Conservation (phyloP, 371 early-diverging fungal genomes). For the Batkoa obscura region DNA sequence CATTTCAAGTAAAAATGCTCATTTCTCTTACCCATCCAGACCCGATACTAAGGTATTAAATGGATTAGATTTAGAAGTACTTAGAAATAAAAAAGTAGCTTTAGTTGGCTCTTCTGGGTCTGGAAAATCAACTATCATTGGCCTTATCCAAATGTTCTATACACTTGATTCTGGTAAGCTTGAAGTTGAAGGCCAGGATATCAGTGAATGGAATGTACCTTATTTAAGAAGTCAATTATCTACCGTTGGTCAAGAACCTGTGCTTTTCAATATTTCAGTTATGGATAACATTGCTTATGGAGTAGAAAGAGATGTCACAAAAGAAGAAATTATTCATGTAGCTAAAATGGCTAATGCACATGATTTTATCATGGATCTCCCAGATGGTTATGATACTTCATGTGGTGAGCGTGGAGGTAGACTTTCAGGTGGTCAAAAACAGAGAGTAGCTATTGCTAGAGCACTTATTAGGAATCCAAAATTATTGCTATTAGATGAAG, state of each 20-base stretch:
- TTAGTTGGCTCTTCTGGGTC: constrained; percentile 45
- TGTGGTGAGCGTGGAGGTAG: constrained; percentile 68
- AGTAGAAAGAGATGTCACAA: constrained; percentile 13
- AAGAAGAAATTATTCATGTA: constrained; percentile 22
- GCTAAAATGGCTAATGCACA: constrained; percentile 31
- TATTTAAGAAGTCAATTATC: constrained; percentile 26
- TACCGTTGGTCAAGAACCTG: constrained; percentile 70
- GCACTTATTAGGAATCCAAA: constrained; percentile 49
- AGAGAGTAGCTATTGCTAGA: constrained; percentile 36
- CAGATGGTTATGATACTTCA: constrained; percentile 53
- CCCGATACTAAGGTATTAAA: constrained; percentile 36
- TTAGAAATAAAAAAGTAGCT: constrained; percentile 20
- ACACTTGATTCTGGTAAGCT: neutral
- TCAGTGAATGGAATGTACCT: constrained; percentile 31
- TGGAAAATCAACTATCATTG: constrained; percentile 41
- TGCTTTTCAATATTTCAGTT: constrained; percentile 51
- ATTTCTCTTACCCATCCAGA: constrained; percentile 51
- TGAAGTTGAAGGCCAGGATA: neutral
- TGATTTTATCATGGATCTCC: constrained; percentile 46
- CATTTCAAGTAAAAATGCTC: constrained; percentile 47
- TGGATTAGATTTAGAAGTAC: constrained; percentile 23
- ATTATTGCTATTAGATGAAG: constrained; percentile 70
- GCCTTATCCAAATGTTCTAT: constrained; percentile 21
- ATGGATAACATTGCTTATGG: constrained; percentile 54
- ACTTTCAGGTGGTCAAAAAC: constrained; percentile 57